These are phyloP conservation scores for Thelonectria olida DNA, from an alignment of 2,329 filamentous ascomycete genomes.

Conservation along the genomic window DNA sequence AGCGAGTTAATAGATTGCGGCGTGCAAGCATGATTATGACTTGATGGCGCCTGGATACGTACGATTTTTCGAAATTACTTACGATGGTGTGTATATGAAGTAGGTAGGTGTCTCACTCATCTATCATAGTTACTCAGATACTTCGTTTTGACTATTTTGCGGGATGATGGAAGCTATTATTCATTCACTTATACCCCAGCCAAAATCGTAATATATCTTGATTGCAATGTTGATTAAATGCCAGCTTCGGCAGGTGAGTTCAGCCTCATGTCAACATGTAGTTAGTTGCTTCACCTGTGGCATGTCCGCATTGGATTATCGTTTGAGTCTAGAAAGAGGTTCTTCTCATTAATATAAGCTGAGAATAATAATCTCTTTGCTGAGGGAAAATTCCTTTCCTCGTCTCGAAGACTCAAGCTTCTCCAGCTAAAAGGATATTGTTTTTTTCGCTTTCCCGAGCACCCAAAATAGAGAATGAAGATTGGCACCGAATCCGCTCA, in stretches of 20 bases:
- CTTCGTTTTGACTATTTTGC: neutral
- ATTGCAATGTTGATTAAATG: no score
- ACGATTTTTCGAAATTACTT: neutral
- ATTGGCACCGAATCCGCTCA: constrained; percentile 8
- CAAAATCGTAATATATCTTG: neutral
- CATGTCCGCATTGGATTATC: neutral
- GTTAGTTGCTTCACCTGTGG: no score
- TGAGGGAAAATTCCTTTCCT: neutral
- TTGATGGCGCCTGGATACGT: constrained; percentile 1
- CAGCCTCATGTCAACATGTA: no score
- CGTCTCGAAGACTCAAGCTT: neutral
- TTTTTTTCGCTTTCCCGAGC: constrained; percentile 29
- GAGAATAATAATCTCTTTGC: neutral
- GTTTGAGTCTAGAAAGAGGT: neutral
- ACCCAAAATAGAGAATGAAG: constrained; percentile 20
- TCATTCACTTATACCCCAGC: neutral
- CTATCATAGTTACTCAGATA: no score
- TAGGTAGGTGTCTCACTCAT: no score
- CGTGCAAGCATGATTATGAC: neutral
- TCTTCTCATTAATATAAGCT: neutral
- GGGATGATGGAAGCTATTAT: neutral
- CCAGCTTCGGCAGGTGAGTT: no score
- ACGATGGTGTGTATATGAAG: constrained; percentile 1
- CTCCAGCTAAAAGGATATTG: neutral
- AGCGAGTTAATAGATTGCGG: neutral